Evolutionary conservation across 768 basidiomycete genomes (phyloP).

Genomic region (Gloeostereum incarnatum): DNA sequence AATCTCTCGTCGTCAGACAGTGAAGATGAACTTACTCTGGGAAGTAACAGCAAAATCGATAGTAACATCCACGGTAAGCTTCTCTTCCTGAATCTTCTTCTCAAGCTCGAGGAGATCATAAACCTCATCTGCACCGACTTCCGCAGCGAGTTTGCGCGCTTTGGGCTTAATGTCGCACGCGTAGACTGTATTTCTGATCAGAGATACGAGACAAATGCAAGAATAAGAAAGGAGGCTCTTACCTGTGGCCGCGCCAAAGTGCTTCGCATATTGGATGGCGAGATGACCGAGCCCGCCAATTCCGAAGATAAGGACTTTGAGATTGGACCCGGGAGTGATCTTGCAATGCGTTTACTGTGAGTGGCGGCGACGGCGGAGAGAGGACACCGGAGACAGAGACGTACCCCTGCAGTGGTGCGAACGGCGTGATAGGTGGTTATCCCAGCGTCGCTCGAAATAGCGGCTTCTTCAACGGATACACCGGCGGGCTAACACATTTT

Average conservation of each 20-base stretch:
- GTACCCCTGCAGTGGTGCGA: slow-evolving; percentile 8
- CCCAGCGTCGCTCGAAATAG: slow-evolving; percentile 10
- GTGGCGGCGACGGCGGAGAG: background rate
- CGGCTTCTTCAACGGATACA: slow-evolving; percentile 8
- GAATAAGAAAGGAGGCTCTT: background rate
- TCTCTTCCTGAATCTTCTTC: slow-evolving; percentile 1
- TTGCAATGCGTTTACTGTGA: too few species aligned
- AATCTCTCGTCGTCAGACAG: background rate
- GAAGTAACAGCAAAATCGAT: slow-evolving; percentile 14
- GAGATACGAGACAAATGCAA: background rate
- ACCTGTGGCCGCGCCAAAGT: slow-evolving; percentile 14
- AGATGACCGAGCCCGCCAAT: slow-evolving; percentile 10
- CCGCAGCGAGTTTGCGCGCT: slow-evolving; percentile 12
- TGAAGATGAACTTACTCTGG: slow-evolving; percentile 10
- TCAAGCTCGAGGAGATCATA: slow-evolving; percentile 11
- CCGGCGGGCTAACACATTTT: slow-evolving; percentile 6
- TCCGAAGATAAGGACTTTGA: slow-evolving; percentile 10
- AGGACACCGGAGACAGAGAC: background rate
- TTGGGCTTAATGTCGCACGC: slow-evolving; percentile 13
- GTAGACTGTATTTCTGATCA: slow-evolving; percentile 12
- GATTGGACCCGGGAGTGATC: slow-evolving; percentile 8
- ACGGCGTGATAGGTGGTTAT: slow-evolving; percentile 11
- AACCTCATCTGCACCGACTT: slow-evolving; percentile 13
- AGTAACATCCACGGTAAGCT: slow-evolving; percentile 13
- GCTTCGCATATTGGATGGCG: slow-evolving; percentile 13